Base-by-base conservation (phyloP, 257 asterid species). In the Nicotiana noctiflora region DNA sequence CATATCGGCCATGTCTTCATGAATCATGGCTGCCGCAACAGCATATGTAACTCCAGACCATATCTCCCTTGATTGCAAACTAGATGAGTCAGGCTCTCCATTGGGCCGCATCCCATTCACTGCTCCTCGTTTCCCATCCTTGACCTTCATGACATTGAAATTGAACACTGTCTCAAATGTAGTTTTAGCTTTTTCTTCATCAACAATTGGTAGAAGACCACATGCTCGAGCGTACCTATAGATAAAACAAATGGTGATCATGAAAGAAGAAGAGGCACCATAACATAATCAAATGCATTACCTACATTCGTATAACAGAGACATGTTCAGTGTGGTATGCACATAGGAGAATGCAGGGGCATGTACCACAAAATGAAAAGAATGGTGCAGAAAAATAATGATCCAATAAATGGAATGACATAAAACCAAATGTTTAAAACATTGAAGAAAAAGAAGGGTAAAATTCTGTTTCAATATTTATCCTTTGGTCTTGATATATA, bases 21-120 rank as follows among this genome's bases (percentile, higher is more conserved):
- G 97, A 85, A 96, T 91, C 99, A 96, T 96, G 77, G 88, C 89
- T 75, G 99, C 99, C 7, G 98, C 97, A 81, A 96, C 90, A 82
- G 96, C 96, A 82, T 96, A 96, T 7, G 99, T 96, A 67, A 92
- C 87, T 74, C 99, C 99, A 65, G 90, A 85, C 99, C 99, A 96
- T 79, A 96, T 88, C 88, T 96, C 99, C 87, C 98, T 92, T 0
- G 99, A 94, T 84, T 96, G 99, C 95, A 94, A 46, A 37, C 89
- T 85, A 21, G 90, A 89, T 86, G 82, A 74, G 80, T 96, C 99
- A 2, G 90, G 92, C 84, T 94, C 92, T 49, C 99, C 99, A 82
- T 79, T 92, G 6, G 98, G 98, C 25, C 88, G 88, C 98, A 96
- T 96, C 62, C 99, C 99, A 59, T 96, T 96, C 51, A 88, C 89